These are phyloP conservation scores for Musa acuminata DNA, from an alignment of 176 grass and related monocot genomes.

Conservation along the genomic window DNA sequence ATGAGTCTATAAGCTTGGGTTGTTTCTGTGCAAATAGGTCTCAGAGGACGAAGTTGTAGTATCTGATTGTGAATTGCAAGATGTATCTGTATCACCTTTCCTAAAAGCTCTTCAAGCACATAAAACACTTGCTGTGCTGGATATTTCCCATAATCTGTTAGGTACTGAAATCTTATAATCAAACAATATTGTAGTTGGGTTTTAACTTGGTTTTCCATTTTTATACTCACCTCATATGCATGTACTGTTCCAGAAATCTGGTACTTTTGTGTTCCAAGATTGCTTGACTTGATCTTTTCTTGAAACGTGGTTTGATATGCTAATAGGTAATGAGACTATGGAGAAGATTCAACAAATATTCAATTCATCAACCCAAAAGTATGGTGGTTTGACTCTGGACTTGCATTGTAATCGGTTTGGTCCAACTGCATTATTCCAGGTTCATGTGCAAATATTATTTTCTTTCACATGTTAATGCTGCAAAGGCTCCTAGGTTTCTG, in stretches of 20 bases:
- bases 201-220: not conserved
- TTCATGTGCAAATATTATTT: slow-evolving; percentile 1
- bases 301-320: slow-evolving; percentile 19
- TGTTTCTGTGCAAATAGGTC: slow-evolving; percentile 43
- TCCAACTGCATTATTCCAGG: slow-evolving; percentile 97
- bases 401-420: slow-evolving; percentile 90
- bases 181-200: not conserved
- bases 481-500: not conserved
- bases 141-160: slow-evolving; percentile 92
- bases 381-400: slow-evolving; percentile 88
- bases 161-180: slow-evolving; percentile 31
- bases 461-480: slow-evolving; percentile 1
- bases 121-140: slow-evolving; percentile 77
- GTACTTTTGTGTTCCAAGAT: not conserved
- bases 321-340: slow-evolving; percentile 78
- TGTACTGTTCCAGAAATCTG: not conserved
- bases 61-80: slow-evolving; percentile 85
- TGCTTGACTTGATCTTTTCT: not conserved
- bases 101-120: slow-evolving; percentile 73
- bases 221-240: not conserved
- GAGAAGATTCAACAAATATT: slow-evolving; percentile 93
- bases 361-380: slow-evolving; percentile 73
- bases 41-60: slow-evolving; percentile 92
- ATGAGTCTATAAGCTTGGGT: not conserved
- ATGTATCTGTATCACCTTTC: slow-evolving; percentile 61